Evolutionary conservation across 2,329 filamentous ascomycete species (phyloP).

Genomic region (Fusarium agapanthi): DNA sequence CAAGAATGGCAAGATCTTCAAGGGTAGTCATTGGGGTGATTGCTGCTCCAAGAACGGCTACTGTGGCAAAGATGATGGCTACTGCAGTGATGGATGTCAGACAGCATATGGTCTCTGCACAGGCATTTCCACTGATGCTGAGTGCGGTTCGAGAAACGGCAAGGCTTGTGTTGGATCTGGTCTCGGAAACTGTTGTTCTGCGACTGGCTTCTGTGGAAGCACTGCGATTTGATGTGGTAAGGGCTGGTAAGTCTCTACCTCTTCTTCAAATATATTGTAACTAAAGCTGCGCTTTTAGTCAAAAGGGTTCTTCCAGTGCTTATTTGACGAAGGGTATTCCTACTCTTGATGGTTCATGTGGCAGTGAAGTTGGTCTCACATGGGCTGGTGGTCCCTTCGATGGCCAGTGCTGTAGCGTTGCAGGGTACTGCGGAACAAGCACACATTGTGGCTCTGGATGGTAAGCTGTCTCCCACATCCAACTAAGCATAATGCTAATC

Average conservation of each 20-base stretch:
- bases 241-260: not conserved
- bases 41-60: slow-evolving; percentile 3
- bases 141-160: slow-evolving; percentile 4
- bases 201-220: slow-evolving; percentile 8
- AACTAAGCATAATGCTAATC: not conserved
- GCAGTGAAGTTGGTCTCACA: not conserved
- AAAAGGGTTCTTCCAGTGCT: not conserved
- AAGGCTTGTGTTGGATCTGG: slow-evolving; percentile 11
- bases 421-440: not conserved
- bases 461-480: not conserved
- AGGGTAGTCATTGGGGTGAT: not conserved
- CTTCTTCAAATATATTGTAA: no score
- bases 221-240: slow-evolving; percentile 2
- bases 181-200: slow-evolving; percentile 9
- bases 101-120: not conserved
- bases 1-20: no score
- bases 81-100: not conserved
- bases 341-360: not conserved
- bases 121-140: not conserved
- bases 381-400: slow-evolving; percentile 14
- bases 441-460: not conserved
- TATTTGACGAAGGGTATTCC: slow-evolving; percentile 3
- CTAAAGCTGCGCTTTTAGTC: not conserved
- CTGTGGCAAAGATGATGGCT: not conserved
- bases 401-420: slow-evolving; percentile 3